A percentile compares a stretch with the other conserved stretches of the same genome.
Evolutionary conservation across 2,329 filamentous ascomycete species (phyloP).

Genomic region (Cordyceps fumosorosea): DNA sequence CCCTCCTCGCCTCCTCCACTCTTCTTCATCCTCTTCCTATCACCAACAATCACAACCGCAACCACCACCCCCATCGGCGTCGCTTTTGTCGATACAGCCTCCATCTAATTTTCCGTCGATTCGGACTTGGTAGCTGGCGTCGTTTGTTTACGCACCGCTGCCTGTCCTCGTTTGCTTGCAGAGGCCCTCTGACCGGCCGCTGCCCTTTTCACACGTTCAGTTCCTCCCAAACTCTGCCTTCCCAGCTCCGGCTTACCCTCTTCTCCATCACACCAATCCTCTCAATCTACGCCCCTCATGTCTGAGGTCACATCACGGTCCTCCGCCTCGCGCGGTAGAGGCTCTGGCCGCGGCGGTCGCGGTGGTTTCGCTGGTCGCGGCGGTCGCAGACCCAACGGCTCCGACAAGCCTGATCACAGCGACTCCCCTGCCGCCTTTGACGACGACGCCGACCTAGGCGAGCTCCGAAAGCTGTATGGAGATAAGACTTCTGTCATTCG

Average conservation of each 20-base stretch:
- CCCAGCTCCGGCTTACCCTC: constrained; percentile 23
- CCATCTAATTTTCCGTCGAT: constrained; percentile 10
- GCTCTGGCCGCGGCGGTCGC: constrained; percentile 79
- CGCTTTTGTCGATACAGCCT: constrained; percentile 8
- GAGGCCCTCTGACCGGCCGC: constrained; percentile 34
- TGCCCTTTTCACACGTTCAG: constrained; percentile 15
- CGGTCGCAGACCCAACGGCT: constrained; percentile 68
- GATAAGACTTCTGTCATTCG: constrained; percentile 73
- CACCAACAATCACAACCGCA: constrained; percentile 9
- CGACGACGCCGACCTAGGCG: constrained; percentile 85
- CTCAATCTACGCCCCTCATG: constrained; percentile 51
- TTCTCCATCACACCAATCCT: constrained; percentile 16
- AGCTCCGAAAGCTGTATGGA: constrained; percentile 86
- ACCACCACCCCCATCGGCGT: constrained; percentile 7
- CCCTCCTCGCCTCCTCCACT: constrained; percentile 10
- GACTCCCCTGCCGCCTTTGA: constrained; percentile 54
- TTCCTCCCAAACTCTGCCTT: constrained; percentile 18
- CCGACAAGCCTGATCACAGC: constrained; percentile 50
- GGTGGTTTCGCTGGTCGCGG: constrained; percentile 67
- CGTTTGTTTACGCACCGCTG: constrained; percentile 12
- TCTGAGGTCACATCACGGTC: constrained; percentile 89
- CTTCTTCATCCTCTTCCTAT: constrained; percentile 1
- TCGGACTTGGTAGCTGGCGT: constrained; percentile 13
- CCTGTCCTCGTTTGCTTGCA: constrained; percentile 20
- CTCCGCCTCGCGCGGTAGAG: constrained; percentile 80